These are phyloP conservation scores for Pyrenochaeta sp. DNA, from an alignment of 2,329 filamentous ascomycete genomes.

Conservation along the genomic window DNA sequence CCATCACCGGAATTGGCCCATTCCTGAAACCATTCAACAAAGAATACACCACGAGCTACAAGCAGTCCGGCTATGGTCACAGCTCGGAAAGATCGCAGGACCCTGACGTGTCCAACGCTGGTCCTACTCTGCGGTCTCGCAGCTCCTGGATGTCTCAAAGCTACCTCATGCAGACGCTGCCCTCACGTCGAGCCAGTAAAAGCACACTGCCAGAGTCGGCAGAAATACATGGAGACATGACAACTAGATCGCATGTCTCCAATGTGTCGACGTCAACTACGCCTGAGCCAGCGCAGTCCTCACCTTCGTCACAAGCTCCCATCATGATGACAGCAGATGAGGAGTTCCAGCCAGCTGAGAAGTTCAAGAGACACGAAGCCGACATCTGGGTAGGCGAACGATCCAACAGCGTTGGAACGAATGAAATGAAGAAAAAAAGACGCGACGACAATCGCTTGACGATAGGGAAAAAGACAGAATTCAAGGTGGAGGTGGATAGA, in stretches of 20 bases:
- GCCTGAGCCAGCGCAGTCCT: conserved; percentile 9
- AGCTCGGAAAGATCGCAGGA: conserved; percentile 3
- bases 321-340: conserved; percentile 24
- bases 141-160: conserved; percentile 19
- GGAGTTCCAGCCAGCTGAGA: conserved; percentile 31
- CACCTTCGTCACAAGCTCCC: conserved; percentile 14
- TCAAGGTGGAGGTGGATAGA: conserved; percentile 36
- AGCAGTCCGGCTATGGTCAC: conserved; percentile 13
- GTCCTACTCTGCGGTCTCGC: conserved; percentile 2
- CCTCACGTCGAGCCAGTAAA: conserved; percentile 11
- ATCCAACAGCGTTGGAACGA: conserved; percentile 16
- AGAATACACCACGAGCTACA: conserved; percentile 28
- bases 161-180: conserved; percentile 20
- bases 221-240: neutral
- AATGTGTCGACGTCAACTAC: conserved; percentile 8
- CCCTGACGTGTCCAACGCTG: neutral
- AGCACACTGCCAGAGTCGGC: conserved; percentile 2
- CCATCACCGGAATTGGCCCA: conserved; percentile 41
- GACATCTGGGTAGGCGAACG: conserved; percentile 33
- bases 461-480: conserved; percentile 41
- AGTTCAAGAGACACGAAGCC: conserved; percentile 25
- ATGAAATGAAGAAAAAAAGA: conserved; percentile 16
- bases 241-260: neutral
- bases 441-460: conserved; percentile 28
- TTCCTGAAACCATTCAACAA: conserved; percentile 43